These are phyloP conservation scores for Croton laevigatus DNA, from an alignment of 441 rosid genomes.

Conservation along the genomic window DNA sequence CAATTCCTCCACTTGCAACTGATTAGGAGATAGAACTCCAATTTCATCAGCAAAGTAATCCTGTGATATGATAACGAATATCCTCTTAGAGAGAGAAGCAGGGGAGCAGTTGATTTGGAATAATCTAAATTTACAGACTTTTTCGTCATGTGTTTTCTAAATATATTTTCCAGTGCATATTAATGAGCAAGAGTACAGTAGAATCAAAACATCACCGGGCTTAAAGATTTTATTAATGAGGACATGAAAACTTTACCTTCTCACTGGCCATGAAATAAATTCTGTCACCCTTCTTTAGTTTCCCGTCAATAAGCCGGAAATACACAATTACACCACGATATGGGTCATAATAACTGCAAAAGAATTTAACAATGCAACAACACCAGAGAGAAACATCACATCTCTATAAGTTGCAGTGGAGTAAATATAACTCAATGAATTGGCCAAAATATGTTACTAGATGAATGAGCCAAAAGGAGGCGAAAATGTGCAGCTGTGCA, in stretches of 20 bases:
- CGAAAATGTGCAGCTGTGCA: not conserved
- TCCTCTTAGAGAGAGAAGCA: not conserved
- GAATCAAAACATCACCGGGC: not conserved
- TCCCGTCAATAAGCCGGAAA: conserved; percentile 94
- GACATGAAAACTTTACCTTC: conserved; percentile 51
- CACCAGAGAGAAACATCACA: not conserved
- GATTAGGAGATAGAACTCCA: conserved; percentile 93
- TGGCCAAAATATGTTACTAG: not conserved
- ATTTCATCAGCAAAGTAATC: conserved; percentile 91
- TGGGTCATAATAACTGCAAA: conserved; percentile 89
- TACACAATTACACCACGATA: conserved; percentile 97
- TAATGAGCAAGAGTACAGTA: not conserved
- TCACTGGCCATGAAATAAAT: conserved; percentile 89
- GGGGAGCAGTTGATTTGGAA: not conserved
- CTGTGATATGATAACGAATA: conserved; percentile 42
- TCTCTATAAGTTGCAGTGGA: not conserved
- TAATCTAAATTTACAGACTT: not conserved
- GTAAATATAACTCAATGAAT: not conserved
- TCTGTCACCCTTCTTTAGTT: conserved; percentile 86
- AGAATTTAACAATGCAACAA: conserved; percentile 16
- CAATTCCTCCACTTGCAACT: conserved; percentile 84
- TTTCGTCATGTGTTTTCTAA: not conserved
- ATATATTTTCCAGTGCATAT: not conserved
- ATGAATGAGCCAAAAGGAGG: not conserved
- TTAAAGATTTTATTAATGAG: not conserved